Conservation (phyloP, 1,284 basidiomycete species). For the Polyporus tsugae region DNA sequence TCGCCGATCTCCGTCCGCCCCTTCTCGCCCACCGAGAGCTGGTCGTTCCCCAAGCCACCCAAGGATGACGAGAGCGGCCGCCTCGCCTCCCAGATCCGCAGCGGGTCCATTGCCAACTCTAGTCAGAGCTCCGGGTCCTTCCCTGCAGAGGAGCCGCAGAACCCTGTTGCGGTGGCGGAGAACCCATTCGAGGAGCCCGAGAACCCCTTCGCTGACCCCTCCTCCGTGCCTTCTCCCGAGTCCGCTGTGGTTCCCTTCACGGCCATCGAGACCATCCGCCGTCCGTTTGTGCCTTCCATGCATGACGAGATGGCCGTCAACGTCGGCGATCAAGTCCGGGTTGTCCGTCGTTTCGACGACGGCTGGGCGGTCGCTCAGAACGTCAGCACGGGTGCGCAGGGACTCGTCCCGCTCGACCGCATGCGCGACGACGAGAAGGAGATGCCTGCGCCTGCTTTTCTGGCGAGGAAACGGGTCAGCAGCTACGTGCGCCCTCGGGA, state of each 20-base stretch:
- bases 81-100: slow-evolving; percentile 21
- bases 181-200: slow-evolving; percentile 48
- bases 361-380: slow-evolving; percentile 65
- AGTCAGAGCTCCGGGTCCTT: slow-evolving; percentile 27
- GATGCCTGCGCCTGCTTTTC: slow-evolving; percentile 56
- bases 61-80: slow-evolving; percentile 21
- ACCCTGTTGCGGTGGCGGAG: slow-evolving; percentile 15
- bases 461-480: slow-evolving; percentile 57
- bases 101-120: slow-evolving; percentile 22
- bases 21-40: slow-evolving; percentile 69
- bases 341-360: slow-evolving; percentile 67
- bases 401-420: slow-evolving; percentile 70
- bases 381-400: slow-evolving; percentile 43
- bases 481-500: slow-evolving; percentile 40
- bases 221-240: slow-evolving; percentile 39
- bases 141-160: slow-evolving; percentile 25
- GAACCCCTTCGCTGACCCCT: slow-evolving; percentile 25
- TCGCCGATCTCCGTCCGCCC: slow-evolving; percentile 69
- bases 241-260: slow-evolving; percentile 44
- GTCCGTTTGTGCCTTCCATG: slow-evolving; percentile 65
- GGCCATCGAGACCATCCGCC: slow-evolving; percentile 54
- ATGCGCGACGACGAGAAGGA: slow-evolving; percentile 56
- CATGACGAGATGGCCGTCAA: slow-evolving; percentile 65
- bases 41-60: slow-evolving; percentile 72
- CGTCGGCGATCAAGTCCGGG: slow-evolving; percentile 59